Percentiles rank a stretch among this genome's conserved stretches.
Evolutionary conservation across 768 basidiomycete genomes (phyloP).

Genomic region (Termitomyces sp.): DNA sequence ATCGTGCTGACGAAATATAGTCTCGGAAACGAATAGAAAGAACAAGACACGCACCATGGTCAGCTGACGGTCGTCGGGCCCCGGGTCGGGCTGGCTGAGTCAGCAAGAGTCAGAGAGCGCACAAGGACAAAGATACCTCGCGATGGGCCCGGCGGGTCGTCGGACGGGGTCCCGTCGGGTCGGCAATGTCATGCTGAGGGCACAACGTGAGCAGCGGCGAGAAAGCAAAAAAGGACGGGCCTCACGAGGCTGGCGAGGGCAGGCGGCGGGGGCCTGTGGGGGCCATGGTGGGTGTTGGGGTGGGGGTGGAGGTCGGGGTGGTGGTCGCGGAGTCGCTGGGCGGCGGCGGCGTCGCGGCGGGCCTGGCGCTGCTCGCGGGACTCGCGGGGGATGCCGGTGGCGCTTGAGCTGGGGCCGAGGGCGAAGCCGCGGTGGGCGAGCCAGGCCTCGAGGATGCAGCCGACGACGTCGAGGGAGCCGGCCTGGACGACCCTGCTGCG

Average conservation of each 20-base stretch:
- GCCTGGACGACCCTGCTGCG: slow-evolving; percentile 91
- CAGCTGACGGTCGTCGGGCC: background rate
- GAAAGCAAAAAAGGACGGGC: background rate
- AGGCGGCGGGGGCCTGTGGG: slow-evolving; percentile 2
- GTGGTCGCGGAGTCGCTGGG: slow-evolving; percentile 48
- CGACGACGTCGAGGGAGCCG: slow-evolving; percentile 89
- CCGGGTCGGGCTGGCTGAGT: background rate
- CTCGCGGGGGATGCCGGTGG: slow-evolving; percentile 69
- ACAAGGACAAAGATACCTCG: background rate
- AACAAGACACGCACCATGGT: background rate
- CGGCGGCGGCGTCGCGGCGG: slow-evolving; percentile 43
- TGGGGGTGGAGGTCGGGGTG: slow-evolving; percentile 54
- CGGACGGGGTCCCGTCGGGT: background rate
- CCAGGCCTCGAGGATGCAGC: slow-evolving; percentile 92
- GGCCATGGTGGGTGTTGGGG: slow-evolving; percentile 32
- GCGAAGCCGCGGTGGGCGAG: slow-evolving; percentile 83
- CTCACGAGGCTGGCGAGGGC: background rate
- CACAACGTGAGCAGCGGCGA: background rate
- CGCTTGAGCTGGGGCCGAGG: slow-evolving; percentile 73
- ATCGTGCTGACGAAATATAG: too few relatives aligned
- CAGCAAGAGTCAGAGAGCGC: background rate
- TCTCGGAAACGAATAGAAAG: too few relatives aligned
- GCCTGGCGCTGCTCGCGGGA: slow-evolving; percentile 68
- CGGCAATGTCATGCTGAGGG: background rate
- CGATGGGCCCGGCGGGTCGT: background rate